phyloP scores from a whole-genome alignment of 768 basidiomycete genomes.

The Pisolithus orientalis region DNA sequence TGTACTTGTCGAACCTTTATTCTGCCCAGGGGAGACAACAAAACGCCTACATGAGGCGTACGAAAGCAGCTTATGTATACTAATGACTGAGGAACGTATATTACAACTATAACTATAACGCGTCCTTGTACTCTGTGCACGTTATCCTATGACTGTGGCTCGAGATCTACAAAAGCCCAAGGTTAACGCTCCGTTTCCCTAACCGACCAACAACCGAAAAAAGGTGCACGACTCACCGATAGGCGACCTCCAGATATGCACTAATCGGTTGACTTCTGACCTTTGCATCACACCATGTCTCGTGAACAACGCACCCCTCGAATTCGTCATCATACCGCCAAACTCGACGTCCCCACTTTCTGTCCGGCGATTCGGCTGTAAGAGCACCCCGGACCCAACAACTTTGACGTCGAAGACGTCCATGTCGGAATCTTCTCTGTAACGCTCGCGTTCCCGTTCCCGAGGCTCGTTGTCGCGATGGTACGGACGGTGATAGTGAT shows the following conservation, averaged over 20 bases:
- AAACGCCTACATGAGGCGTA: no score
- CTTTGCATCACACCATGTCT: slow-evolving; percentile 32
- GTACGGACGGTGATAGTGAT: neutral
- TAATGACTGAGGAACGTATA: no score
- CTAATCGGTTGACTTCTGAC: slow-evolving; percentile 40
- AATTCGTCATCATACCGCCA: slow-evolving; percentile 21
- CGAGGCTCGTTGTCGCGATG: neutral
- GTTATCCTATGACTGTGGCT: neutral
- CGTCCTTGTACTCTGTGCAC: no score
- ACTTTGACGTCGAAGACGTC: slow-evolving; percentile 8
- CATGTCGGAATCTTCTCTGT: slow-evolving; percentile 15
- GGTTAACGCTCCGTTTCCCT: neutral
- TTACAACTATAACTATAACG: no score
- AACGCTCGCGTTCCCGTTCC: neutral
- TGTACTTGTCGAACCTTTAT: no score
- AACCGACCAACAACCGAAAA: neutral
- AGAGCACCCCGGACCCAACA: neutral
- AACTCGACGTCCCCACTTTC: slow-evolving; percentile 17
- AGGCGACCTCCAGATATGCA: slow-evolving; percentile 64
- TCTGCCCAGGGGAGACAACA: no score
- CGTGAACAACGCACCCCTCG: slow-evolving; percentile 36
- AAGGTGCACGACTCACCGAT: slow-evolving; percentile 42
- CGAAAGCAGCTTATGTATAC: no score
- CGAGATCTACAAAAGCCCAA: neutral
- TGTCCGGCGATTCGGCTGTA: slow-evolving; percentile 24